A percentile compares a stretch with the other conserved stretches of the same genome.
These are phyloP conservation scores for Heliamphora ciliata DNA, from an alignment of 179 eudicot species.

Conservation along the genomic window DNA sequence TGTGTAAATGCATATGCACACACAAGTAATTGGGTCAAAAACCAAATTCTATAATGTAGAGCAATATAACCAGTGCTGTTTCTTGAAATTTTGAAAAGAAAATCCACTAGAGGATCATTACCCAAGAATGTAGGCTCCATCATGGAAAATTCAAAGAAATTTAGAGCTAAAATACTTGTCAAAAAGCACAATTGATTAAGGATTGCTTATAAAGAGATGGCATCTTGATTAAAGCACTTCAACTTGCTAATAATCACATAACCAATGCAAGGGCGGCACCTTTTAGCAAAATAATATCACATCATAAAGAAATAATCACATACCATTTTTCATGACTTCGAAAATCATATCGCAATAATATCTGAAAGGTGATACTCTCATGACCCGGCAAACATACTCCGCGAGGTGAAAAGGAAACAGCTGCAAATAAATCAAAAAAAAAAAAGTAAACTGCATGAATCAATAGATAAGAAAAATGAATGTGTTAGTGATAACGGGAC, in stretches of 20 bases:
- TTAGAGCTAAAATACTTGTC: not conserved
- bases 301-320: conserved; percentile 14
- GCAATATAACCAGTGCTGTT: not conserved
- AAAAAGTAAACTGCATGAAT: conserved; percentile 17
- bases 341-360: conserved; percentile 93
- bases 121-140: not conserved
- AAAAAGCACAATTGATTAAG: conserved; percentile 5
- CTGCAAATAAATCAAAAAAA: conserved; percentile 41
- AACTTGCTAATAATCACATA: not conserved
- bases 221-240: not conserved
- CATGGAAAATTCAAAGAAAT: not conserved
- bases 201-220: not conserved
- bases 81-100: not conserved
- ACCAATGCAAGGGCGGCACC: not conserved
- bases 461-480: conserved; percentile 8
- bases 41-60: not conserved
- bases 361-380: conserved; percentile 94
- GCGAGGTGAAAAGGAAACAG: conserved; percentile 96
- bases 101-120: not conserved
- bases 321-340: conserved; percentile 99
- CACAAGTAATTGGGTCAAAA: no score
- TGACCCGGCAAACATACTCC: conserved; percentile 91
- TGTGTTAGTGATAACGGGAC: not conserved
- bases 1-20: not conserved
- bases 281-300: conserved; percentile 6